Evolutionary conservation across 2,329 filamentous ascomycete genomes (phyloP).

Genomic region (Rutstroemia sp.): DNA sequence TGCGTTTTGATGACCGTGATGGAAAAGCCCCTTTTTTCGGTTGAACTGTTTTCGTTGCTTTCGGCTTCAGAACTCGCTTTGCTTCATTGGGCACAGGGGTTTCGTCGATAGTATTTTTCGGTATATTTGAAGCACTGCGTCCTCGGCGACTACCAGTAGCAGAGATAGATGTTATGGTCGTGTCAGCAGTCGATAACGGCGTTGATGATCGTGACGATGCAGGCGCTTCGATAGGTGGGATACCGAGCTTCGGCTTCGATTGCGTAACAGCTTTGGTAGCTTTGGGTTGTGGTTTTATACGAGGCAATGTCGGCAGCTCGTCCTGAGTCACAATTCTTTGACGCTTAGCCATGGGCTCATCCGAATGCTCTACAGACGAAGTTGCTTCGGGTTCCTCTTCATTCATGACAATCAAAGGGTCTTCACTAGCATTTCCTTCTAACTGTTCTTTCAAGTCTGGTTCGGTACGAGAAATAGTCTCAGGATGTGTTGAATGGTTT

Average conservation of each 20-base stretch:
- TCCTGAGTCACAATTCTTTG: background rate
- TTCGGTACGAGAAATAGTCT: background rate
- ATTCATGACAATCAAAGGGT: background rate
- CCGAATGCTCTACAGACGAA: background rate
- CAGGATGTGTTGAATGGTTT: no score
- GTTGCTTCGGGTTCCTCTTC: background rate
- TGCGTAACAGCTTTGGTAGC: no score
- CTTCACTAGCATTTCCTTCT: background rate
- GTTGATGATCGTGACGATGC: background rate
- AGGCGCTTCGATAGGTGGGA: background rate
- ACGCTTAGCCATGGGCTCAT: background rate
- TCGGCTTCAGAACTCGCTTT: background rate
- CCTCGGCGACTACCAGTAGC: background rate
- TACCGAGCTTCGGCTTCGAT: no score
- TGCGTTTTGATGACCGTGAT: slow-evolving; percentile 17
- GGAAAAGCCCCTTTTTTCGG: slow-evolving; percentile 1
- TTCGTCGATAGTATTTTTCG: background rate
- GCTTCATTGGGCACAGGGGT: slow-evolving; percentile 2
- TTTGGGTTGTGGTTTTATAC: background rate
- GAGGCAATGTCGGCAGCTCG: background rate
- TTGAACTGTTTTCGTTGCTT: background rate
- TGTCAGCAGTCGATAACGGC: background rate
- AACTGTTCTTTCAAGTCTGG: background rate
- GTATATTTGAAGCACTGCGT: background rate
- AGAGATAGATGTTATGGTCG: background rate